Conservation (phyloP, 345 rosid species). For the Gossypium stocksii region DNA sequence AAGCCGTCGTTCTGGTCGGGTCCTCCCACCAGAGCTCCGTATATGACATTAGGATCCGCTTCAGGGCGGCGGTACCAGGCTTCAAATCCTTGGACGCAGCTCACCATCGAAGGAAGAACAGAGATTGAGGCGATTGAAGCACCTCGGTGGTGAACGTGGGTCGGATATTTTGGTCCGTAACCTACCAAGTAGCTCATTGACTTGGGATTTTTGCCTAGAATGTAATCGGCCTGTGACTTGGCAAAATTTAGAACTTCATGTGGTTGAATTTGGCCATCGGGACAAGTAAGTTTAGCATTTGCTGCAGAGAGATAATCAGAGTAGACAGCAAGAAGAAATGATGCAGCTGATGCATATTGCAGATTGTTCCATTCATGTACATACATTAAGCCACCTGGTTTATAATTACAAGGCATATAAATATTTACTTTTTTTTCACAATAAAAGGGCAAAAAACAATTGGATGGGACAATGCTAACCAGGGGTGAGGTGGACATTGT, state of each 20-base stretch:
- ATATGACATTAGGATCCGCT: conserved; percentile 45
- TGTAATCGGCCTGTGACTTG: conserved; percentile 67
- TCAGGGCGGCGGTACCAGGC: conserved; percentile 48
- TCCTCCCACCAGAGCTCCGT: conserved; percentile 64
- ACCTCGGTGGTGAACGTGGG: conserved; percentile 76
- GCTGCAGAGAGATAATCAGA: conserved; percentile 60
- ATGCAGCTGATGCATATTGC: conserved; percentile 73
- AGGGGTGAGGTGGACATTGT: conserved; percentile 54
- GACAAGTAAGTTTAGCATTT: conserved; percentile 60
- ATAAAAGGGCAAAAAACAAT: not conserved
- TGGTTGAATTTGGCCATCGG: conserved; percentile 52
- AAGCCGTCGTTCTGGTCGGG: conserved; percentile 56
- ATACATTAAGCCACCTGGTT: conserved; percentile 66
- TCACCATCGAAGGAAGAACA: conserved; percentile 31
- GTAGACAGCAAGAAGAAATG: conserved; percentile 61
- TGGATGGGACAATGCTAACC: conserved; percentile 30
- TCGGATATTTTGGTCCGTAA: conserved; percentile 45
- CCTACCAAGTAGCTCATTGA: conserved; percentile 73
- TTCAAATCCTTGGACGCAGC: conserved; percentile 56
- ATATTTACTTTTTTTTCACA: not conserved
- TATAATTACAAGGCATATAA: not conserved
- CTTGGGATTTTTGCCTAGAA: conserved; percentile 70
- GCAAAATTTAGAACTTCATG: conserved; percentile 58
- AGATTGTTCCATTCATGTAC: conserved; percentile 79
- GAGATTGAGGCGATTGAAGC: conserved; percentile 52